Percentiles rank a stretch among this genome's conserved stretches.
Evolutionary conservation across 2,329 filamentous ascomycete species (phyloP).

Genomic region (Fusarium compactum): DNA sequence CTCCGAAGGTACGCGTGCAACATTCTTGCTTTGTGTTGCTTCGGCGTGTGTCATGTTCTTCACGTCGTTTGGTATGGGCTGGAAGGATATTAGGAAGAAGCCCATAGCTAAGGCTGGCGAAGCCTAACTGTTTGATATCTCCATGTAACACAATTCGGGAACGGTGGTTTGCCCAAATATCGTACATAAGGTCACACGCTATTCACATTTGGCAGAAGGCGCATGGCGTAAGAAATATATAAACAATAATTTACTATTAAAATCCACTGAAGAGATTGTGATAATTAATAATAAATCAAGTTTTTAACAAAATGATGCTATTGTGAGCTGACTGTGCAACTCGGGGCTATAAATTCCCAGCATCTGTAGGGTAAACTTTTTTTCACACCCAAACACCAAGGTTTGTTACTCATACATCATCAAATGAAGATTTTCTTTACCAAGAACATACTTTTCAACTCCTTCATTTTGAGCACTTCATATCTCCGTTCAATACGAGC

Average conservation of each 20-base stretch:
- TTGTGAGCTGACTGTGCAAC: neutral
- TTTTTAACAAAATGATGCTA: neutral
- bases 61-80: conserved; percentile 59
- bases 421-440: neutral
- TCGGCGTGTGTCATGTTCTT: conserved; percentile 50
- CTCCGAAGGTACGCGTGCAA: conserved; percentile 49
- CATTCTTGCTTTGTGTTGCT: conserved; percentile 50
- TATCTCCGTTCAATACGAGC: neutral
- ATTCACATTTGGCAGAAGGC: neutral
- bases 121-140: conserved; percentile 13
- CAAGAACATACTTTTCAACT: neutral
- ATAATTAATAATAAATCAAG: neutral
- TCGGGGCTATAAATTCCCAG: neutral
- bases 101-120: conserved; percentile 24
- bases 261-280: neutral
- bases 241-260: neutral
- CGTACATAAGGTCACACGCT: neutral
- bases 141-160: no score
- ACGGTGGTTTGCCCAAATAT: neutral
- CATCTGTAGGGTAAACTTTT: conserved; percentile 21
- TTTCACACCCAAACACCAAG: neutral
- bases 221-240: neutral
- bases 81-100: conserved; percentile 59
- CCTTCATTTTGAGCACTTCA: neutral
- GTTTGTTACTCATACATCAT: conserved; percentile 20